Evolutionary conservation across 345 rosid genomes (phyloP), one percentile per base, ranked within the genome.

Genomic region (Camelina neglecta): DNA sequence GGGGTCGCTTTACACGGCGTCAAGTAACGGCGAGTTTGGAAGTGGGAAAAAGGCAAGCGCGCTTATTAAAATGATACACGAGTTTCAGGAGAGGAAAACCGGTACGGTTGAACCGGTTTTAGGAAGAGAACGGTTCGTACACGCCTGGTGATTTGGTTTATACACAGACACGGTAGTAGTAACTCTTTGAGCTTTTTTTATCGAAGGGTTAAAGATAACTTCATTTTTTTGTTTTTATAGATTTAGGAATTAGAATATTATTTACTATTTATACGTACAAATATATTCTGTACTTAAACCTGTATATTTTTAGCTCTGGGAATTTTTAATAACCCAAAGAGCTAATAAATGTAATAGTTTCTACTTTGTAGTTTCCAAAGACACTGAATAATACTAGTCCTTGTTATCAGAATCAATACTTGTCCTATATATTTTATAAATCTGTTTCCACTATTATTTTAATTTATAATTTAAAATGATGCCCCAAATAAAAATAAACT

Each of bases 21-120:
- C 89, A 55, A 75, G 83, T 41, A 87, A 88, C 76, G 96, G 98
- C 73, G 84, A 89, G 2, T 69, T 88, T 65, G 84, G 89, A 42
- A 85, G 87, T 48, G 83, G 93, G 86, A 93, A 81, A 85, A 91
- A 89, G 67, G 90, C 94, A 15, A 73, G 87, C 66, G 75, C 89
- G 42, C 87, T 91, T 24, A 86, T 91, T 38, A 82, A 83, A 80
- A 51, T 89, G 71, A 92, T 89, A 10, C 98, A 89, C 23, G 87
- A 87, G 71, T 91, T 85, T 75, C 79, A 73, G 16, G 97, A 91
- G 73, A 82, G 80, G 61, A 82, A 73, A 67, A 77, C 85, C 57
- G 67, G 80, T 63, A 68, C 80, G 8, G 51, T 45, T 24, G 58
- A 77, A 60, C 71, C 87, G 38, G 85, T 66, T 67, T 23, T 79